Base-by-base conservation (phyloP, 331 rosid species). In the Prunus yedoensis region DNA sequence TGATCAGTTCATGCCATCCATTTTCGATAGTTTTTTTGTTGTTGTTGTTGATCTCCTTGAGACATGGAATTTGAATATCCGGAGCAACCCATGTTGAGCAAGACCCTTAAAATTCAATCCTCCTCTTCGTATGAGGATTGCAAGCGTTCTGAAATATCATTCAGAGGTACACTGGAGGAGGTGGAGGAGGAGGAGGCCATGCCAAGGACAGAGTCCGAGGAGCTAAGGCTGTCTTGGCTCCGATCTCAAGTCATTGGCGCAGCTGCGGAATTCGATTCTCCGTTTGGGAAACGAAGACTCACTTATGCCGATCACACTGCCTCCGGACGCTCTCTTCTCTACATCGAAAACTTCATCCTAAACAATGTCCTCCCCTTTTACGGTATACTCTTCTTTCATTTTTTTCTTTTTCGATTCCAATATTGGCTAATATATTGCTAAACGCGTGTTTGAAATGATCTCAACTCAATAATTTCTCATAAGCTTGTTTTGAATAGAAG, bases 301-400 rank as follows among this genome's bases (percentile, higher is more conserved):
- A 69, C 85, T 0, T 94, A 94, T 80, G 94, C 97, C 47, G 98
- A 94, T 85, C 93, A 90, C 82, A 94, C 98, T 1, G 98, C 98
- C 61, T 87, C 97, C 0, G 98, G 85, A 3, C 89, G 94, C 14
- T 86, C 90, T 73, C 96, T 91, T 70, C 83, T 32, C 16, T 87
- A 78, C 59, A 82, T 79, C 0, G 97, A 94, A 84, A 74, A 81
- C 43, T 90, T 87, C 69, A 87, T 94, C 85, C 35, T 32, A 77
- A n/a, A 68, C 6, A 91, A 88, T 51, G 84, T 91, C 78, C 98
- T 94, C 59, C 94, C 97, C 27, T 88, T 79, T 76, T 94, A 94
- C 66, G 97, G 98, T 92, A 23, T 15, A 28, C 50, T 49, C 2
- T 68, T 1, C 51, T 4, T 38, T 54, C 28, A n/a, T 4, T 30